Conservation (phyloP, 179 eudicot species). For the Sideroxylon spinosum region DNA sequence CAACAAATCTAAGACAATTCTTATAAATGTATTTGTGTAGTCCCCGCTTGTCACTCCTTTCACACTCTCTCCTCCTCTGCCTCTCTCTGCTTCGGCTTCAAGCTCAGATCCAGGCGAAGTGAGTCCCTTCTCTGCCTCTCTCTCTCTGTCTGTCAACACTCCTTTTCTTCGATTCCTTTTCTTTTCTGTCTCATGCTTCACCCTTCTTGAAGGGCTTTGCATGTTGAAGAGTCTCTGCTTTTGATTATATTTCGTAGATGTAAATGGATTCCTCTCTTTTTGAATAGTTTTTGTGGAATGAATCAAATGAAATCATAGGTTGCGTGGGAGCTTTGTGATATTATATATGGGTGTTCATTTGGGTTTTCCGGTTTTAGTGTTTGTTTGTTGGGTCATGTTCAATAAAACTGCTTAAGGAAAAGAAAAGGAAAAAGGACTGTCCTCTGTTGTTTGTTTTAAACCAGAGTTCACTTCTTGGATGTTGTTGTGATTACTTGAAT, state of each 20-base stretch:
- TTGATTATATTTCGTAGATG: neutral
- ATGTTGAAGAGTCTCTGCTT: conserved; percentile 1
- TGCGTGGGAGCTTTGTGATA: neutral
- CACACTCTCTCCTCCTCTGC: neutral
- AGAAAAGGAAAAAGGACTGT: neutral
- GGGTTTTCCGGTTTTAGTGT: neutral
- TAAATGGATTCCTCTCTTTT: neutral
- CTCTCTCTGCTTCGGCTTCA: neutral
- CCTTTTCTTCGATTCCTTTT: neutral
- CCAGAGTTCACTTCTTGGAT: neutral
- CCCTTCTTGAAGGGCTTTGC: neutral
- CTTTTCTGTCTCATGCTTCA: neutral
- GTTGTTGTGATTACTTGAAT: neutral
- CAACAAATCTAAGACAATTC: neutral
- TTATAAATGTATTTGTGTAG: too few relatives aligned
- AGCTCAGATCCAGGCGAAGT: conserved; percentile 16
- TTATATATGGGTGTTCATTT: neutral
- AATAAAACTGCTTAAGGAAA: neutral
- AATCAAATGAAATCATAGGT: conserved; percentile 5
- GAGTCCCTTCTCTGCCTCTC: neutral
- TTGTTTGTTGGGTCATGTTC: neutral
- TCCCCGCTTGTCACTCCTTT: neutral
- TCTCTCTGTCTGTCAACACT: neutral
- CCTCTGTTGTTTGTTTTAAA: neutral
- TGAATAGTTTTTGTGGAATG: neutral